Evolutionary conservation across 306 rosid genomes (phyloP).

Genomic region (Pachyrhizus erosus): DNA sequence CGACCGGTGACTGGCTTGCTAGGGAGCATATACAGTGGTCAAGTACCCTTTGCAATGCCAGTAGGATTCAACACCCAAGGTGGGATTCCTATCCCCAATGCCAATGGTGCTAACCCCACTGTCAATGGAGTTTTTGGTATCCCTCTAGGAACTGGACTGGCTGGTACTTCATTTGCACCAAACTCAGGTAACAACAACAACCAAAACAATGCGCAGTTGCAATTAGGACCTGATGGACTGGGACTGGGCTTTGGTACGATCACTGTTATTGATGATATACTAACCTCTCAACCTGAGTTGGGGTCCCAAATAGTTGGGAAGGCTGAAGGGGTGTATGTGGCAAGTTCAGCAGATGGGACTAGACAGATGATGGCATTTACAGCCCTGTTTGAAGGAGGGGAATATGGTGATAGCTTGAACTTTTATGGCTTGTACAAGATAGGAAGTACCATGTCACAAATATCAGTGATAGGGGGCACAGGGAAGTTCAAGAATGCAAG

Average conservation of each 20-base stretch:
- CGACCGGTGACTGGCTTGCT: slow-evolving; percentile 77
- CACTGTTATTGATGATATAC: slow-evolving; percentile 75
- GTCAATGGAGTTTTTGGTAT: slow-evolving; percentile 84
- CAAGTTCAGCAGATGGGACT: slow-evolving; percentile 80
- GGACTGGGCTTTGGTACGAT: slow-evolving; percentile 89
- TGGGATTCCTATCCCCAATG: slow-evolving; percentile 79
- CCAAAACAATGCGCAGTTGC: slow-evolving; percentile 50
- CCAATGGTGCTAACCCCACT: slow-evolving; percentile 82
- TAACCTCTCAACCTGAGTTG: slow-evolving; percentile 72
- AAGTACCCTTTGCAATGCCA: slow-evolving; percentile 81
- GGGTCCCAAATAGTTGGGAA: slow-evolving; percentile 77
- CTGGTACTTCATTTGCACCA: slow-evolving; percentile 75
- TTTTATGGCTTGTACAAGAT: slow-evolving; percentile 77
- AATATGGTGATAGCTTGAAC: slow-evolving; percentile 83
- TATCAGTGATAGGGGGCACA: slow-evolving; percentile 85
- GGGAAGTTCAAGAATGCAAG: slow-evolving; percentile 78
- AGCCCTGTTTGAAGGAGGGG: slow-evolving; percentile 90
- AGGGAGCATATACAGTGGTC: slow-evolving; percentile 81
- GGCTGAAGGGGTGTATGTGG: slow-evolving; percentile 88
- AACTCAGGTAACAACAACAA: slow-evolving; percentile 50
- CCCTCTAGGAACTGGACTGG: slow-evolving; percentile 83
- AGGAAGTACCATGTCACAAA: slow-evolving; percentile 76
- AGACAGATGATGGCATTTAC: slow-evolving; percentile 91
- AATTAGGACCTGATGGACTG: slow-evolving; percentile 71
- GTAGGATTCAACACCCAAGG: slow-evolving; percentile 70